Percentiles rank a stretch among this genome's conserved stretches.
phyloP scores from a whole-genome alignment of 495 filamentous ascomycete species.

The Tuber microsphaerosporum region DNA sequence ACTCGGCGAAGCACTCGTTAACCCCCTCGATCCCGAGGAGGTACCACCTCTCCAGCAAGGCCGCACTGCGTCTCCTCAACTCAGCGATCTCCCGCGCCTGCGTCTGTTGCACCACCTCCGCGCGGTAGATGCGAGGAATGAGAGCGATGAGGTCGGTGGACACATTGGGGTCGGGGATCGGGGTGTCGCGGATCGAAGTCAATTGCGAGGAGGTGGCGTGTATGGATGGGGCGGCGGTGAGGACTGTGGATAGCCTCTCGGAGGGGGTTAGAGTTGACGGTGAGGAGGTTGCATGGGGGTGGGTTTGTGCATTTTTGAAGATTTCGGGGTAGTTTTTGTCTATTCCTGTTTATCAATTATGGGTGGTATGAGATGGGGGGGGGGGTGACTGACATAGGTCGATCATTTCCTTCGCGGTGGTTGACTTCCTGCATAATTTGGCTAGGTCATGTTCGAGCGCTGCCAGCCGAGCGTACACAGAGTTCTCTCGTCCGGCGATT shows the following conservation, averaged over 20 bases:
- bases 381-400: slow-evolving; percentile 24
- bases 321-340: slow-evolving; percentile 30
- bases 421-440: slow-evolving; percentile 22
- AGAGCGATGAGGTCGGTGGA: slow-evolving; percentile 64
- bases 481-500: slow-evolving; percentile 24
- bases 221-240: slow-evolving; percentile 61
- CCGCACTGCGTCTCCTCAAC: slow-evolving; percentile 64
- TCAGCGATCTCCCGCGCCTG: slow-evolving; percentile 67
- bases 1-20: slow-evolving; percentile 41
- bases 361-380: not conserved
- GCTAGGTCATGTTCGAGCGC: slow-evolving; percentile 25
- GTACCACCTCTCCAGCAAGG: slow-evolving; percentile 72
- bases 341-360: not conserved
- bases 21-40: slow-evolving; percentile 48
- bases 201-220: slow-evolving; percentile 70
- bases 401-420: slow-evolving; percentile 30
- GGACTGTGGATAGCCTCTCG: slow-evolving; percentile 59
- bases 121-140: slow-evolving; percentile 61
- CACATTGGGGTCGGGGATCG: slow-evolving; percentile 61
- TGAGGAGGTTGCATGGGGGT: slow-evolving; percentile 12
- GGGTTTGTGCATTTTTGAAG: slow-evolving; percentile 35
- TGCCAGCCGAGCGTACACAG: slow-evolving; percentile 22
- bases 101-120: slow-evolving; percentile 58
- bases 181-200: slow-evolving; percentile 68
- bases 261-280: slow-evolving; percentile 44